phyloP scores from a whole-genome alignment of 257 asterid species.

The Mitragyna speciosa region DNA sequence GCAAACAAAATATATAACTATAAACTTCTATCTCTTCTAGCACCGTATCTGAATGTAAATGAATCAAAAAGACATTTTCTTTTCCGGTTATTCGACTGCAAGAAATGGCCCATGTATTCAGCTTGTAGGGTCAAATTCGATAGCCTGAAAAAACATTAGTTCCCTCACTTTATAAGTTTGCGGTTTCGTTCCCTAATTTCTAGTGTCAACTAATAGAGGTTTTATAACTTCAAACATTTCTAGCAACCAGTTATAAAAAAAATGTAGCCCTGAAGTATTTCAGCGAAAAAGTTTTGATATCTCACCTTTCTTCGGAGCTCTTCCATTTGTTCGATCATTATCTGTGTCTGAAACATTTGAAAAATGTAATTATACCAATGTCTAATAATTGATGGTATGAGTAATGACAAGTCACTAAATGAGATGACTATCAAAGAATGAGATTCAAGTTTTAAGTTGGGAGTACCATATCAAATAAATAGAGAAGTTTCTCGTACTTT shows the following conservation, averaged over 20 bases:
- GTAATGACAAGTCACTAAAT: neutral
- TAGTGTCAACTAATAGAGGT: neutral
- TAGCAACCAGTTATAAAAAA: no score
- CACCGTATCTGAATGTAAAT: neutral
- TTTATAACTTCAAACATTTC: neutral
- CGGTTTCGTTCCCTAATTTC: neutral
- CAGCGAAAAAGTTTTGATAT: neutral
- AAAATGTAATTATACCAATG: neutral
- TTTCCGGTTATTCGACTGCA: neutral
- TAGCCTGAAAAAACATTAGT: no score
- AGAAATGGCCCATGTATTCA: neutral
- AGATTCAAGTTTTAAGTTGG: no score
- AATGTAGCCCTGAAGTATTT: neutral
- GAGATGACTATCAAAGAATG: neutral
- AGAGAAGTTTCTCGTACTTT: no score
- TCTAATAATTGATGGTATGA: neutral
- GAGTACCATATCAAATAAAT: no score
- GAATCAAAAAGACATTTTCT: neutral
- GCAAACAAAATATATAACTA: neutral
- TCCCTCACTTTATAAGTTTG: neutral
- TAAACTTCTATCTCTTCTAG: no score
- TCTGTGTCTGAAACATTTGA: conserved; percentile 54
- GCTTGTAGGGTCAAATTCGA: neutral
- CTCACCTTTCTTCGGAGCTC: conserved; percentile 84
- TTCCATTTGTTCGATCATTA: conserved; percentile 85